Evolutionary conservation across 768 basidiomycete genomes (phyloP).

Genomic region (Lentinula detonsa): DNA sequence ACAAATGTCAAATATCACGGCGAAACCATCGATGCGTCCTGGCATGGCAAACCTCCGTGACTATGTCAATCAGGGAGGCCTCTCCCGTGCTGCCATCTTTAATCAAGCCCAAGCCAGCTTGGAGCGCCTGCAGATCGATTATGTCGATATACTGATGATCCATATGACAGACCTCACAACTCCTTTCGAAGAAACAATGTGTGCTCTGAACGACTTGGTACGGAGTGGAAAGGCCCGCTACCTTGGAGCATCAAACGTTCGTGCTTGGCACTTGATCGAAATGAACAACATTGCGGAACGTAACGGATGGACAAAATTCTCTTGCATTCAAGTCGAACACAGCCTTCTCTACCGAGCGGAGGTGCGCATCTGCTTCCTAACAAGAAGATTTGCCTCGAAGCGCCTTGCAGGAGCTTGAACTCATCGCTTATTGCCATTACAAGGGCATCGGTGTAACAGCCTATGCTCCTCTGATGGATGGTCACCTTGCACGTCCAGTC

Average conservation of each 20-base stretch:
- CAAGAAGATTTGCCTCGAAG: conserved; percentile 9
- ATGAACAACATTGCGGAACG: conserved; percentile 38
- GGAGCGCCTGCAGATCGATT: conserved; percentile 26
- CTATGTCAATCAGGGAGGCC: conserved; percentile 27
- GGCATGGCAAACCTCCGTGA: conserved; percentile 6
- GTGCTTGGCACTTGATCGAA: conserved; percentile 37
- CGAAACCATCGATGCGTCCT: not conserved
- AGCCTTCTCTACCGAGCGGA: conserved; percentile 51
- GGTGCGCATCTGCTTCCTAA: conserved; percentile 10
- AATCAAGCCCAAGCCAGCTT: conserved; percentile 31
- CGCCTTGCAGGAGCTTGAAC: conserved; percentile 9
- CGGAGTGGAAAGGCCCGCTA: conserved; percentile 43
- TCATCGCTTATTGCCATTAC: conserved; percentile 17
- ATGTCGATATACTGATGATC: conserved; percentile 37
- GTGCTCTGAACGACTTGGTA: conserved; percentile 34
- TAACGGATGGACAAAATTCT: conserved; percentile 46
- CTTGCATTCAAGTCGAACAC: conserved; percentile 52
- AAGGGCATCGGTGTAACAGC: conserved; percentile 42
- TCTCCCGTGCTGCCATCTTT: conserved; percentile 29
- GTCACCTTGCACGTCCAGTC: conserved; percentile 26
- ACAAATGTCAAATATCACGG: not conserved
- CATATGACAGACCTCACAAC: conserved; percentile 33
- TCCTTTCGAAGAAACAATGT: conserved; percentile 26
- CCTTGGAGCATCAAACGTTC: conserved; percentile 43
- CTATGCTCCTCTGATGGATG: conserved; percentile 32